Conservation (phyloP, 1,284 basidiomycete genomes). For the Boletellus deceptivus region DNA sequence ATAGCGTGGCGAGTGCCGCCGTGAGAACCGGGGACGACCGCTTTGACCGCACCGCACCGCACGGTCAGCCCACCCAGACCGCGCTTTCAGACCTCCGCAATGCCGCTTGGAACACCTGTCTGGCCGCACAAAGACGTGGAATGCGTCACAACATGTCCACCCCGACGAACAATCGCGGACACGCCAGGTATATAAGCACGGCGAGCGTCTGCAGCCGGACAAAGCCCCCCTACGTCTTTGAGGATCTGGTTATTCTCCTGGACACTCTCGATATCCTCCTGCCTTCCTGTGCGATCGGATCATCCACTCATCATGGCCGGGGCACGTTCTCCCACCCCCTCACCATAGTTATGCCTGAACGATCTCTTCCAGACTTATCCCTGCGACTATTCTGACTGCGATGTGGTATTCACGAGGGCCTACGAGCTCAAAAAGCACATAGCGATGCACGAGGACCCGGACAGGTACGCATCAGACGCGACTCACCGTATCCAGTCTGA, state of each 20-base stretch:
- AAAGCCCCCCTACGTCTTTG: neutral
- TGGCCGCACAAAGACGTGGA: neutral
- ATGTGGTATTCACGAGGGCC: slow-evolving; percentile 13
- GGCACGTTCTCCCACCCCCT: neutral
- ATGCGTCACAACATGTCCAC: neutral
- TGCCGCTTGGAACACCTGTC: neutral
- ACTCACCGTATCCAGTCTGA: neutral
- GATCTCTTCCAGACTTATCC: slow-evolving; percentile 5
- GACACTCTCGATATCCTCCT: neutral
- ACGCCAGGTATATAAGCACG: neutral
- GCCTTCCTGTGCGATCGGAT: neutral
- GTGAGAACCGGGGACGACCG: slow-evolving; percentile 11
- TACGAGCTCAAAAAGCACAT: slow-evolving; percentile 27
- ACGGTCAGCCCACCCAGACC: too few relatives aligned
- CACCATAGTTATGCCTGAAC: neutral
- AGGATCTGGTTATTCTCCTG: slow-evolving; percentile 25
- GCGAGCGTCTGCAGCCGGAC: too few relatives aligned
- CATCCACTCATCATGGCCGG: slow-evolving; percentile 11
- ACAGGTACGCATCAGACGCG: slow-evolving; percentile 12
- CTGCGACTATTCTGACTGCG: slow-evolving; percentile 19
- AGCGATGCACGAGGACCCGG: slow-evolving; percentile 12
- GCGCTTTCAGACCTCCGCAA: neutral
- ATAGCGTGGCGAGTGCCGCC: slow-evolving; percentile 6
- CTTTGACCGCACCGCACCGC: neutral
- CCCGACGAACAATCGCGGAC: neutral